Conservation (phyloP, 2,329 filamentous ascomycete species). For the Ilyonectria mors-panacis region DNA sequence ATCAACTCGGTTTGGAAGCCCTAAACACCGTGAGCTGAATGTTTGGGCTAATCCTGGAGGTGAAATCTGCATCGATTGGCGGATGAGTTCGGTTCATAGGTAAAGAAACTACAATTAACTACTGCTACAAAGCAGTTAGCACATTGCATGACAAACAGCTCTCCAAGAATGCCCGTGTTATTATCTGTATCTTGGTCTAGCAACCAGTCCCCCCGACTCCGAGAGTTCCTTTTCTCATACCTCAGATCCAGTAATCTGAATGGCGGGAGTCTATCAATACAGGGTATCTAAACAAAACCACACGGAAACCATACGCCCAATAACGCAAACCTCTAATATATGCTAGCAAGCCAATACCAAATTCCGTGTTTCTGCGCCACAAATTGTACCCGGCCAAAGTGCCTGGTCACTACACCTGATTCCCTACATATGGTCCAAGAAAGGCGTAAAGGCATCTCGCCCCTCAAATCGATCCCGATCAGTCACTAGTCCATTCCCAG, state of each 20-base stretch:
- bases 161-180: too few species aligned
- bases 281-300: constrained; percentile 39
- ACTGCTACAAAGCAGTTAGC: too few species aligned
- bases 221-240: not conserved
- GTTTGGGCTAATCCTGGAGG: too few species aligned
- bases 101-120: too few species aligned
- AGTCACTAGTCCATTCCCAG: not conserved
- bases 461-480: constrained; percentile 51
- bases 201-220: not conserved
- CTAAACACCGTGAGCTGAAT: too few species aligned
- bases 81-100: not conserved
- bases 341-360: not conserved
- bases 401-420: not conserved
- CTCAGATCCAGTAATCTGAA: constrained; percentile 3
- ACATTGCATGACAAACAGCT: too few species aligned
- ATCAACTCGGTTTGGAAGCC: too few species aligned
- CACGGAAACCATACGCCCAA: not conserved
- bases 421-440: constrained; percentile 42
- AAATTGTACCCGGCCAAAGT: not conserved
- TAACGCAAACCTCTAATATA: not conserved
- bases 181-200: not conserved
- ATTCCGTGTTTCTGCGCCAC: too few species aligned
- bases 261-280: constrained; percentile 16
- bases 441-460: constrained; percentile 51
- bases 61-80: not conserved